A percentile compares a stretch with the other conserved stretches of the same genome.
phyloP scores from a whole-genome alignment of 768 basidiomycete species.

The Melanogaster broomeanus region DNA sequence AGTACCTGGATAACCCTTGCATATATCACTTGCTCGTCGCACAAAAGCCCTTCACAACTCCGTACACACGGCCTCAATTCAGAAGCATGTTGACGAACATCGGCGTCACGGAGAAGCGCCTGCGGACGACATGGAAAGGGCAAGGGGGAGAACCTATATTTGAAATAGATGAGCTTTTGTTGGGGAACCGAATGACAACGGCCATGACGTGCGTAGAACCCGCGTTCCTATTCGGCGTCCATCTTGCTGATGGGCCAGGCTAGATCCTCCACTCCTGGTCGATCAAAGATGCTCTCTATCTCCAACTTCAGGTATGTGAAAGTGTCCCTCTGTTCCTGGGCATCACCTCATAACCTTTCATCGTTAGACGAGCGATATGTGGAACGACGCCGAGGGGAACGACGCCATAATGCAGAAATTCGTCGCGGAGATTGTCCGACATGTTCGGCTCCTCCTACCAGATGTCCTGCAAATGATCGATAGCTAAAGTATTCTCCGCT shows the following conservation, averaged over 20 bases:
- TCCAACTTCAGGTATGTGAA: background rate
- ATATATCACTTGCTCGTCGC: constrained; percentile 5
- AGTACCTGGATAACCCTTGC: constrained; percentile 1
- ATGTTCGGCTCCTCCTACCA: background rate
- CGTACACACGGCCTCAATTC: background rate
- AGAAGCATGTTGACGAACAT: constrained; percentile 2
- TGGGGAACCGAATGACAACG: constrained; percentile 4
- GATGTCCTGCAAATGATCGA: no score
- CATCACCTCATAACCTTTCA: background rate
- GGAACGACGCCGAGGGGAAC: background rate
- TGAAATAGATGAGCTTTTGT: constrained; percentile 1
- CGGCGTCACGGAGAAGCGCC: background rate
- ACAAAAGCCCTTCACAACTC: background rate
- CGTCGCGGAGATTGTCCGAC: background rate
- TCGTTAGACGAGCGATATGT: background rate
- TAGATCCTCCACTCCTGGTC: background rate
- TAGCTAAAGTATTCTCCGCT: no score
- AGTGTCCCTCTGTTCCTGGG: background rate
- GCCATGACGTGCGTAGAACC: background rate
- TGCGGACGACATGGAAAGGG: background rate
- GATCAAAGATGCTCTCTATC: background rate
- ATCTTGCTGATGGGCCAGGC: background rate
- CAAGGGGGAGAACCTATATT: background rate
- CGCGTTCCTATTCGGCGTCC: background rate
- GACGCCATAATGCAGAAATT: background rate